A percentile compares a stretch with the other conserved stretches of the same genome.
Conservation (phyloP, 345 rosid genomes). For the Hirschfeldia incana region DNA sequence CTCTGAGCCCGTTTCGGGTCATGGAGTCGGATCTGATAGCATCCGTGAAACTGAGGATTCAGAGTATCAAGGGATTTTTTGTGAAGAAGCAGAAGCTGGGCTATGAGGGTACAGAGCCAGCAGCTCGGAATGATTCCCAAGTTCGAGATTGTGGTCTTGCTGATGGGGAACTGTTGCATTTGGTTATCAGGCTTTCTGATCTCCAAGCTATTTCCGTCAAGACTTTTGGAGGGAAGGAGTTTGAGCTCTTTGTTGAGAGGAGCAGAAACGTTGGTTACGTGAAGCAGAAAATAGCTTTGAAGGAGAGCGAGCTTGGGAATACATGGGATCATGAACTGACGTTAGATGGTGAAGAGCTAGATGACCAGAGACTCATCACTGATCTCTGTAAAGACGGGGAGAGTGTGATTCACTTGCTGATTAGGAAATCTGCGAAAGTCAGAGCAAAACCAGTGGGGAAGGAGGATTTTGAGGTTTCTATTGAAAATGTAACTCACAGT, state of each 20-base stretch:
- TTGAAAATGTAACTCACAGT: slow-evolving; percentile 45
- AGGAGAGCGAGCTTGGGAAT: slow-evolving; percentile 46
- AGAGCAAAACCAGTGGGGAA: slow-evolving; percentile 52
- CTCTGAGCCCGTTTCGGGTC: slow-evolving; percentile 59
- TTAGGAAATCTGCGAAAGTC: slow-evolving; percentile 59
- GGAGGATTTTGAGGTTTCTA: slow-evolving; percentile 54
- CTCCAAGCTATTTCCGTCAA: slow-evolving; percentile 63
- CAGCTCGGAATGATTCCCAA: slow-evolving; percentile 52
- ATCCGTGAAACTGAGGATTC: slow-evolving; percentile 77
- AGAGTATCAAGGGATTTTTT: slow-evolving; percentile 59
- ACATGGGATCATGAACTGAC: slow-evolving; percentile 60
- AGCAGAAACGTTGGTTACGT: slow-evolving; percentile 69
- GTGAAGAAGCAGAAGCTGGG: slow-evolving; percentile 70
- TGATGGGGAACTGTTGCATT: slow-evolving; percentile 65
- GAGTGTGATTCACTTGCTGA: slow-evolving; percentile 59
- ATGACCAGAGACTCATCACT: slow-evolving; percentile 70
- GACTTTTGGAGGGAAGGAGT: slow-evolving; percentile 65
- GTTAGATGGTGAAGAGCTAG: slow-evolving; percentile 75
- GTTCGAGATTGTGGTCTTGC: slow-evolving; percentile 57
- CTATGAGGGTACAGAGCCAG: slow-evolving; percentile 59
- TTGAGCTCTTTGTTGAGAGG: slow-evolving; percentile 60
- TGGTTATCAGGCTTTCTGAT: slow-evolving; percentile 67
- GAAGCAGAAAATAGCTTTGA: slow-evolving; percentile 67
- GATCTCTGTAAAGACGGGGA: slow-evolving; percentile 60
- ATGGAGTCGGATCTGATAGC: slow-evolving; percentile 77